Percentiles rank a stretch among this genome's conserved stretches.
Evolutionary conservation across 1,139 yeast genomes (phyloP).

Genomic region (Candida labiduridarum): DNA sequence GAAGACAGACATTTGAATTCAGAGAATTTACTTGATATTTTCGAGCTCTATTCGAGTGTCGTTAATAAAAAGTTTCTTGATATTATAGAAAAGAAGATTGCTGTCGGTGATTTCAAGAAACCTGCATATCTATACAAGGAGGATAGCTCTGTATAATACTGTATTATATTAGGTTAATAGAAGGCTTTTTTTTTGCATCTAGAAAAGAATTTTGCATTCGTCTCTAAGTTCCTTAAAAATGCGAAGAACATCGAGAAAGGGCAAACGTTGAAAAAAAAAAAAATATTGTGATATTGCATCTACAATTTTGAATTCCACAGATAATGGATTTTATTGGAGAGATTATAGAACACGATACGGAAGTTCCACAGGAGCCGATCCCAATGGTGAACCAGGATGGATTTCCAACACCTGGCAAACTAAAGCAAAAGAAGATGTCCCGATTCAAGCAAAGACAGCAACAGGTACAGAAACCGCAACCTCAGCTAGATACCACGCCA

Average conservation of each 20-base stretch:
- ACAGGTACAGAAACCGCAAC: conserved; percentile 6
- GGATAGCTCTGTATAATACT: conserved; percentile 11
- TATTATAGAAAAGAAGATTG: conserved; percentile 23
- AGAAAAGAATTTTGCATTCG: not conserved
- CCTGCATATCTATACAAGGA: conserved; percentile 11
- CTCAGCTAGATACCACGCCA: not conserved
- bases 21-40: conserved; percentile 11
- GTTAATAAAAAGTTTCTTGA: conserved; percentile 24
- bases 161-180: conserved; percentile 23
- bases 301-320: not conserved
- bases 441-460: conserved; percentile 24
- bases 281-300: not conserved
- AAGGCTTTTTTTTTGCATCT: not conserved
- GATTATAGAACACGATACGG: conserved; percentile 66
- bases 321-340: conserved; percentile 74
- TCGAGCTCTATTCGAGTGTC: conserved; percentile 14
- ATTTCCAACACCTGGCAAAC: conserved; percentile 43
- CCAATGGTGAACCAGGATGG: conserved; percentile 30
- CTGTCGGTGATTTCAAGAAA: conserved; percentile 8
- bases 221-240: not conserved
- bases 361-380: conserved; percentile 29
- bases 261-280: conserved; percentile 15
- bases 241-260: not conserved
- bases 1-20: conserved; percentile 4
- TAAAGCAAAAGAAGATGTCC: conserved; percentile 26